Conservation (phyloP, 805 yeast species). For the Wickerhamiella kurtzmanii region DNA sequence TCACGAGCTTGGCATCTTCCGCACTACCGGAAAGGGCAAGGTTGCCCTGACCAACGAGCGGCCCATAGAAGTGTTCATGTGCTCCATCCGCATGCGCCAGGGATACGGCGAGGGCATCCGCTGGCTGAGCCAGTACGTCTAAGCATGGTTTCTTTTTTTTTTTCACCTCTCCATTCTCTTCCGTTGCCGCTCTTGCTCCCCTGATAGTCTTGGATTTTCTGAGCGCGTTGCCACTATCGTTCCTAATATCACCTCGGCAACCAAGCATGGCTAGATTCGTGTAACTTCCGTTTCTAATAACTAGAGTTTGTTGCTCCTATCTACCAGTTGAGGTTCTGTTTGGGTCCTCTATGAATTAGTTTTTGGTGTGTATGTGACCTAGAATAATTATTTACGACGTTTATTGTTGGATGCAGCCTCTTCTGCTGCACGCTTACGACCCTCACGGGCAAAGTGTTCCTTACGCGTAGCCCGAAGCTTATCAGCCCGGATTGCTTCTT, state of each 20-base stretch:
- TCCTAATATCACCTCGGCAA: too few species aligned
- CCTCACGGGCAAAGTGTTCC: conserved; percentile 50
- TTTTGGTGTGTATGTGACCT: too few species aligned
- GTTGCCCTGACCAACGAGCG: conserved; percentile 51
- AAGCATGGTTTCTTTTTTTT: conserved; percentile 17
- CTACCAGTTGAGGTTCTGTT: too few species aligned
- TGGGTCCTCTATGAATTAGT: too few species aligned
- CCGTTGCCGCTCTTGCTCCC: background rate
- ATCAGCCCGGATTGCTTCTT: conserved; percentile 54
- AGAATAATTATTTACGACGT: background rate
- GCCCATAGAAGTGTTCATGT: conserved; percentile 94
- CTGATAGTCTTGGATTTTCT: too few species aligned
- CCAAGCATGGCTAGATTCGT: too few species aligned
- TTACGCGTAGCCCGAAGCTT: conserved; percentile 76
- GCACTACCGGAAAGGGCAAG: conserved; percentile 79
- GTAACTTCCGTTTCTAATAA: too few species aligned
- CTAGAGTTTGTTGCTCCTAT: too few species aligned
- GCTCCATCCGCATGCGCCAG: conserved; percentile 95
- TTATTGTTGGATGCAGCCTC: conserved; percentile 9
- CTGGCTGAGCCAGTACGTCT: conserved; percentile 95
- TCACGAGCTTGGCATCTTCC: conserved; percentile 73
- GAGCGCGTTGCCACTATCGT: too few species aligned
- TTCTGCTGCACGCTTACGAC: conserved; percentile 17
- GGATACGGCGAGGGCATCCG: conserved; percentile 98
- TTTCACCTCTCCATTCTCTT: background rate